Conservation (phyloP, 23 red algal species). For the Chondrus crispus region DNA sequence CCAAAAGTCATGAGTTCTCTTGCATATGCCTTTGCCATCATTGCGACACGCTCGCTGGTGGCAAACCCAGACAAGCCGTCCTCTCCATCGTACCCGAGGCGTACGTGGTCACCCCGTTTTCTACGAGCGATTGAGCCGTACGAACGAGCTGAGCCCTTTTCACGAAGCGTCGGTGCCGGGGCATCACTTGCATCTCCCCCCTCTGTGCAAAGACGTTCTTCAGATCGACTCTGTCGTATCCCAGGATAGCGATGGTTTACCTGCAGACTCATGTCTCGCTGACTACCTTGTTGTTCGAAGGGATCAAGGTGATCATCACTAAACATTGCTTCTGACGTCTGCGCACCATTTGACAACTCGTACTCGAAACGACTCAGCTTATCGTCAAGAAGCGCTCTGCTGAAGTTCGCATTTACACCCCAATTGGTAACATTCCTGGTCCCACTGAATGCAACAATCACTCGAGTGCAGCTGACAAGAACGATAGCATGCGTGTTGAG, state of each 20-base stretch:
- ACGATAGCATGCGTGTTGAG: slow-evolving; percentile 67
- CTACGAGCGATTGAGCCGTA: neutral
- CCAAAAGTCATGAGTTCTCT: slow-evolving; percentile 67
- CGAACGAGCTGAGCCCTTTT: neutral
- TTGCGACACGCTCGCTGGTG: slow-evolving; percentile 2
- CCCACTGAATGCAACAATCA: slow-evolving; percentile 73
- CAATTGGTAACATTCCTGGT: slow-evolving; percentile 76
- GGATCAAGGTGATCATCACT: neutral
- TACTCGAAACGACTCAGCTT: slow-evolving; percentile 50
- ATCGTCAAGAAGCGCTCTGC: slow-evolving; percentile 46
- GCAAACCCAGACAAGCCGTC: neutral
- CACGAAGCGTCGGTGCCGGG: neutral
- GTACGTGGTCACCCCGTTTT: neutral
- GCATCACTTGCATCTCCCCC: neutral
- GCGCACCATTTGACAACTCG: neutral
- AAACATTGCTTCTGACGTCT: neutral
- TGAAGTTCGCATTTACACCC: slow-evolving; percentile 59
- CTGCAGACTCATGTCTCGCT: too few species aligned
- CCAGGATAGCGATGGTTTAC: too few species aligned
- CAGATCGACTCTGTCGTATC: neutral
- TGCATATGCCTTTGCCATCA: slow-evolving; percentile 33
- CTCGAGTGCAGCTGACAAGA: slow-evolving; percentile 48
- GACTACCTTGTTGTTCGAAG: neutral
- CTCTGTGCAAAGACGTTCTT: neutral
- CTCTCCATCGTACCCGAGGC: neutral